Conservation (phyloP, 108 stramenopile species). For the Epithemia pelagica region DNA sequence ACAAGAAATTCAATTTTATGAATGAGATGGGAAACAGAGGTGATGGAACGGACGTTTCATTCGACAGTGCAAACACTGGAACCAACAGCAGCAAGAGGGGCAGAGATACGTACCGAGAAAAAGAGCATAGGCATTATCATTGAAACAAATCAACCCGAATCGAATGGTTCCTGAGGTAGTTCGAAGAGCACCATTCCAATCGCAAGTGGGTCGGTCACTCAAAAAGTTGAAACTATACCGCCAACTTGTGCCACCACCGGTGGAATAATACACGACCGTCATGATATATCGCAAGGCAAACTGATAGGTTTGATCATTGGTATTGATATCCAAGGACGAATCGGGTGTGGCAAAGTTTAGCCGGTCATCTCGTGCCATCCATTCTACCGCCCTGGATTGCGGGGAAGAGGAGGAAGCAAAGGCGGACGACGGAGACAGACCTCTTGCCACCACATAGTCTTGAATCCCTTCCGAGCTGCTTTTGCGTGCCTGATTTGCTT, state of each 20-base stretch:
- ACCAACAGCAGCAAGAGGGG: too few species aligned
- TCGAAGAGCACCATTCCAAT: constrained; percentile 2
- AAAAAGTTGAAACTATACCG: constrained; percentile 7
- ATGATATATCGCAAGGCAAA: constrained; percentile 11
- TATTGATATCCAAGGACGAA: background rate
- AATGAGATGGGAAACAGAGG: too few species aligned
- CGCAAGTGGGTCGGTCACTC: background rate
- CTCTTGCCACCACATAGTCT: background rate
- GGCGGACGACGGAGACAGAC: background rate
- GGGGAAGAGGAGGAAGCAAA: background rate
- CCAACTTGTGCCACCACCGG: constrained; percentile 5
- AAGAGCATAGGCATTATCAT: background rate
- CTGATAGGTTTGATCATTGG: background rate
- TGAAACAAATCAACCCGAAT: background rate
- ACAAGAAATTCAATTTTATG: too few species aligned
- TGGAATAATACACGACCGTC: constrained; percentile 9
- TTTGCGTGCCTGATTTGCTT: background rate
- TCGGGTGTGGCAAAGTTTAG: background rate
- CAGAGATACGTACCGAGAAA: constrained; percentile 6
- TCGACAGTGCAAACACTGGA: too few species aligned
- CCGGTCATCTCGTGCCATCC: constrained; percentile 4
- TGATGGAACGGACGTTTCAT: too few species aligned
- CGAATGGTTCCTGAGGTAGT: background rate
- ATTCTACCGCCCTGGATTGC: background rate
- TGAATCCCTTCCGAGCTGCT: background rate